phyloP scores from a whole-genome alignment of 2,329 filamentous ascomycete genomes.

The Taxawa tesnikishii region DNA sequence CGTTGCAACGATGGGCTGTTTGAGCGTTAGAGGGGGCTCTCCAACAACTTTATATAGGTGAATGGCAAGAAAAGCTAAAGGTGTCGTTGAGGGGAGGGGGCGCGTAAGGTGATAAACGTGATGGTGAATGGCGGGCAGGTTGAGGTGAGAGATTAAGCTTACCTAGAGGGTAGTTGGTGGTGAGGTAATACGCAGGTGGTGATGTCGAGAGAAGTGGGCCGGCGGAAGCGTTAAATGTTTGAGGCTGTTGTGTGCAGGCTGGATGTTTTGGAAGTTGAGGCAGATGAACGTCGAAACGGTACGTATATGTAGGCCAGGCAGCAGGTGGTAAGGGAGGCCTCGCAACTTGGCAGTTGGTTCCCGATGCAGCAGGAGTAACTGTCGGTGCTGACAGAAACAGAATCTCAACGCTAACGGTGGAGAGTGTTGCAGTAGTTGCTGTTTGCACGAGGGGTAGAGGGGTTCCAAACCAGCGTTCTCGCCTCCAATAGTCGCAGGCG shows the following conservation, averaged over 20 bases:
- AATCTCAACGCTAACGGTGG: background rate
- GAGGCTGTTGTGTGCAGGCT: too few species aligned
- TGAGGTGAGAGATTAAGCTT: conserved; percentile 2
- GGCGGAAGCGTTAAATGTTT: background rate
- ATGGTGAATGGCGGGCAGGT: conserved; percentile 2
- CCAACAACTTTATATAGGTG: too few species aligned
- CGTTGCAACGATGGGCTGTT: conserved; percentile 17
- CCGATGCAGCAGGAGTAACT: background rate
- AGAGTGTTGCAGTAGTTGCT: background rate
- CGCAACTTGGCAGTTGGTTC: background rate
- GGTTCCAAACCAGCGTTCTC: background rate
- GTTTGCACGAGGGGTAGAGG: background rate
- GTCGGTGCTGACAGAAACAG: too few species aligned
- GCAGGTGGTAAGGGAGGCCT: background rate
- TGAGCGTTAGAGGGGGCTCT: conserved; percentile 1
- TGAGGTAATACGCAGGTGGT: background rate
- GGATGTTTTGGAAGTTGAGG: background rate
- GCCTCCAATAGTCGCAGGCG: too few species aligned
- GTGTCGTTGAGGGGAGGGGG: conserved; percentile 1
- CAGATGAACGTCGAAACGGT: background rate
- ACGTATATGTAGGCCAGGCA: background rate
- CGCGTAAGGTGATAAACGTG: too few species aligned
- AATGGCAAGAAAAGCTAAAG: too few species aligned
- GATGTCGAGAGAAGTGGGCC: background rate
- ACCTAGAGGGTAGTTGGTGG: background rate